phyloP scores from a whole-genome alignment of 2,329 filamentous ascomycete genomes.

The Monosporascus sp. region DNA sequence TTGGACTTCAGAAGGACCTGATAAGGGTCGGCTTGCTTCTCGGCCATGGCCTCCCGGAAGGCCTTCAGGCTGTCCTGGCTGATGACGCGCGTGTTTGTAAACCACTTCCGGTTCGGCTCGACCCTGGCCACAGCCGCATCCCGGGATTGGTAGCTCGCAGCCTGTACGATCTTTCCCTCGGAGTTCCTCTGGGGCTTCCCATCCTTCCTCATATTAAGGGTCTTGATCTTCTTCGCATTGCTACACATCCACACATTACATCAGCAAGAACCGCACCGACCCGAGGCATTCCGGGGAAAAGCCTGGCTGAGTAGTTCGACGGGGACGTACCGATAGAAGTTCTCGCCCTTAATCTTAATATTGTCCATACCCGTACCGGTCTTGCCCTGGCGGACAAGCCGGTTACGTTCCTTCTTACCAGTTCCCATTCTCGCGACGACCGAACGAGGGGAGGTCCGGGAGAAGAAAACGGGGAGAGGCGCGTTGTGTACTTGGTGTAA shows the following conservation, averaged over 20 bases:
- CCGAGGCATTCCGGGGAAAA: neutral
- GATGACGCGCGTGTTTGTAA: slow-evolving; percentile 86
- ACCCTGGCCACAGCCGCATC: slow-evolving; percentile 80
- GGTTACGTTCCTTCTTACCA: slow-evolving; percentile 83
- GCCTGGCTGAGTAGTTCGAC: neutral
- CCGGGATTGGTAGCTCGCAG: slow-evolving; percentile 76
- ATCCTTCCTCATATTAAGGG: slow-evolving; percentile 85
- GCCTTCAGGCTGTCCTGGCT: slow-evolving; percentile 81
- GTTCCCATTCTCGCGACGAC: slow-evolving; percentile 63
- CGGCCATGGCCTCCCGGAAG: slow-evolving; percentile 88
- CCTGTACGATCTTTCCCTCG: slow-evolving; percentile 75
- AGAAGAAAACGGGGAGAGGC: neutral
- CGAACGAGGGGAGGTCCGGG: neutral
- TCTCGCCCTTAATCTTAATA: slow-evolving; percentile 92
- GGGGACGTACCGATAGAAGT: slow-evolving; percentile 74
- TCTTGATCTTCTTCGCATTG: slow-evolving; percentile 80
- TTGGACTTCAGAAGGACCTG: slow-evolving; percentile 94
- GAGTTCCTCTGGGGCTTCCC: slow-evolving; percentile 79
- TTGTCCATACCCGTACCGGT: slow-evolving; percentile 82
- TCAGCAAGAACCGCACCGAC: slow-evolving; percentile 15
- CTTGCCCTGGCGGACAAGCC: slow-evolving; percentile 82
- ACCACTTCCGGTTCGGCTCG: slow-evolving; percentile 97
- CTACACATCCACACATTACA: slow-evolving; percentile 21
- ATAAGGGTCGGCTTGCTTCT: slow-evolving; percentile 86
- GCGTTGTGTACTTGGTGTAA: neutral